These are phyloP conservation scores for Phytophthora brassicae DNA, from an alignment of 352 stramenopile species.

Conservation along the genomic window DNA sequence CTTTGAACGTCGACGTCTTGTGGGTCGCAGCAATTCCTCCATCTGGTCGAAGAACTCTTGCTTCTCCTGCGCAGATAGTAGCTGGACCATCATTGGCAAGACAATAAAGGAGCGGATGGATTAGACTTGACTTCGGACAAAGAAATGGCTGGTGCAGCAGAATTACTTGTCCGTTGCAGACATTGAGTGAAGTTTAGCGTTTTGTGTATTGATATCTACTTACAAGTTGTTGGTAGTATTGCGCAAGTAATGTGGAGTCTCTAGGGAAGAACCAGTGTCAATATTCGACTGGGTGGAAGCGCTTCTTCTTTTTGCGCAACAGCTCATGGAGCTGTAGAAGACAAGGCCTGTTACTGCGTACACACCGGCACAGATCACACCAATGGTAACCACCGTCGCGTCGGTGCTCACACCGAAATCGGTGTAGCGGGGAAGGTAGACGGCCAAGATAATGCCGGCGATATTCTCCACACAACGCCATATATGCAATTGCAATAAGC, in stretches of 20 bases:
- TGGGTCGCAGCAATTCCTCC: conserved; percentile 37
- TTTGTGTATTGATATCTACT: conserved; percentile 11
- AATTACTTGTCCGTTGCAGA: background rate
- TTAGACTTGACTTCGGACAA: conserved; percentile 16
- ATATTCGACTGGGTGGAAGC: background rate
- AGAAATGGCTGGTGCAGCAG: conserved; percentile 19
- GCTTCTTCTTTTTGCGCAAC: background rate
- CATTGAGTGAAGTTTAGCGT: background rate
- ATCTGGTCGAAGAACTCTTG: conserved; percentile 47
- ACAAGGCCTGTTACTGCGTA: conserved; percentile 32
- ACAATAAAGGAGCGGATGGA: conserved; percentile 16
- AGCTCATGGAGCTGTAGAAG: conserved; percentile 29
- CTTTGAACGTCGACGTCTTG: conserved; percentile 17
- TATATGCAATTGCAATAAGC: conserved; percentile 43
- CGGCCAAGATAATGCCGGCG: conserved; percentile 39
- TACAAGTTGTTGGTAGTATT: background rate
- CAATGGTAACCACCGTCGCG: conserved; percentile 35
- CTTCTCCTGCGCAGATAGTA: conserved; percentile 49
- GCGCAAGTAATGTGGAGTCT: conserved; percentile 4
- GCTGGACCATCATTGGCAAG: conserved; percentile 23
- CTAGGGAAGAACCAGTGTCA: background rate
- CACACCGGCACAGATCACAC: conserved; percentile 37
- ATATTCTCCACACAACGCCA: conserved; percentile 66
- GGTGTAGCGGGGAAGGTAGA: conserved; percentile 51
- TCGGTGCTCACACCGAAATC: conserved; percentile 61